Evolutionary conservation across 768 basidiomycete genomes (phyloP).

Genomic region (Cyathus striatus): DNA sequence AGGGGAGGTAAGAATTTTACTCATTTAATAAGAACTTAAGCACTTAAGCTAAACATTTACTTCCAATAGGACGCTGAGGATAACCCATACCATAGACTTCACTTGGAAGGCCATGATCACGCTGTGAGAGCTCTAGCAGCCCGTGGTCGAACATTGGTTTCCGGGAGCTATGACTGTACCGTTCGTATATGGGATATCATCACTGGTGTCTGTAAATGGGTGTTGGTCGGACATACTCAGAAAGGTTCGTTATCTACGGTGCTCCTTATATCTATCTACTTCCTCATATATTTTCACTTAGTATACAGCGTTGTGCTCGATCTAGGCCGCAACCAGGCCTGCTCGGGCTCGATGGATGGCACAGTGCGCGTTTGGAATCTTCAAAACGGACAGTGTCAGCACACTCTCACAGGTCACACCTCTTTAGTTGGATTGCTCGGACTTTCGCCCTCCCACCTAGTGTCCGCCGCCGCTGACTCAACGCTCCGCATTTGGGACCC

Average conservation of each 20-base stretch:
- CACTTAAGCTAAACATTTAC: too few relatives aligned
- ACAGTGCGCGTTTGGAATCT: constrained; percentile 95
- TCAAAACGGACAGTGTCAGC: constrained; percentile 71
- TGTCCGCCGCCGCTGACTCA: constrained; percentile 95
- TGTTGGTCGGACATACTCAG: constrained; percentile 83
- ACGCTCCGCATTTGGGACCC: constrained; percentile 95
- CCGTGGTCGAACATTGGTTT: constrained; percentile 83
- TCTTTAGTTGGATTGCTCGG: constrained; percentile 93
- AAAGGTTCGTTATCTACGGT: constrained; percentile 73
- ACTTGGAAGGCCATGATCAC: constrained; percentile 85
- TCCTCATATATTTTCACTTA: constrained; percentile 17
- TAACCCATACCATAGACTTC: constrained; percentile 88
- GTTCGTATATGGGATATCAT: constrained; percentile 95
- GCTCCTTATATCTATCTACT: neutral
- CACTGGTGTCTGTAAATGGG: constrained; percentile 75
- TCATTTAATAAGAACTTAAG: too few relatives aligned
- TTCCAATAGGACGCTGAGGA: constrained; percentile 48
- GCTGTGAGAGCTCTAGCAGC: constrained; percentile 93
- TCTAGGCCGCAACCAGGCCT: constrained; percentile 78
- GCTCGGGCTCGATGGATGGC: constrained; percentile 97
- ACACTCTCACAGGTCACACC: constrained; percentile 85
- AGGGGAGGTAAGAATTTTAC: constrained; percentile 22
- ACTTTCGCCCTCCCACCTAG: constrained; percentile 83
- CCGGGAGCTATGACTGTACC: constrained; percentile 93
- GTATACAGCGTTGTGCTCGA: constrained; percentile 97